phyloP scores from a whole-genome alignment of 176 grass and related monocot genomes.

The Cenchrus americanus region DNA sequence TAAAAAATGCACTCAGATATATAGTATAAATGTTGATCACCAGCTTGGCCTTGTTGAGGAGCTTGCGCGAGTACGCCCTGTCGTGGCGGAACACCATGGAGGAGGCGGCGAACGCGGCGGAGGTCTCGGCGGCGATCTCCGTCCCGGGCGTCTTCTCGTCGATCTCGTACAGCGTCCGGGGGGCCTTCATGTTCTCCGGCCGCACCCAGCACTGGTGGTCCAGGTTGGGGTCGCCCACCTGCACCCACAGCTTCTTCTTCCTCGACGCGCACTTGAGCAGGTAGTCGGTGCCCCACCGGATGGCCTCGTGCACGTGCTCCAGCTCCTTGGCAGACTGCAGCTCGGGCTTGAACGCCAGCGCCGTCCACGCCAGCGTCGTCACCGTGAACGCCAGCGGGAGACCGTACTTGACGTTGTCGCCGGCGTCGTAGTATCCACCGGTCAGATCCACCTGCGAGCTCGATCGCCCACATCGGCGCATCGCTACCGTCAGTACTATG shows the following conservation, averaged over 20 bases:
- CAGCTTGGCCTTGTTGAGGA: conserved; percentile 96
- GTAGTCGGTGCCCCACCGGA: conserved; percentile 90
- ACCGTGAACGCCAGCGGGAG: conserved; percentile 90
- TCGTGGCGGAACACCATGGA: conserved; percentile 69
- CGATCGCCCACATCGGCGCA: neutral
- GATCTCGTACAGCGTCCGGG: conserved; percentile 90
- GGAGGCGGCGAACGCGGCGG: conserved; percentile 82
- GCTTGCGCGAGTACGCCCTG: conserved; percentile 57
- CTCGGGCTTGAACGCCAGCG: conserved; percentile 65
- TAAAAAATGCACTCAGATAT: too few species aligned
- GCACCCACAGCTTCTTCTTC: conserved; percentile 90
- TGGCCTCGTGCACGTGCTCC: conserved; percentile 60
- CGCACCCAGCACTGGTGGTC: conserved; percentile 94
- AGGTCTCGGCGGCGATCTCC: conserved; percentile 91
- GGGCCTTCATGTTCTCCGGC: conserved; percentile 90
- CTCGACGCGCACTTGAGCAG: conserved; percentile 71
- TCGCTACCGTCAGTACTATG: neutral
- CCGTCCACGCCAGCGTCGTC: conserved; percentile 87
- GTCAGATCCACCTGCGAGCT: conserved; percentile 82
- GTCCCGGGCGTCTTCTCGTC: conserved; percentile 65
- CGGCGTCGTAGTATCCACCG: conserved; percentile 95
- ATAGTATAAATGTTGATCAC: conserved; percentile 21
- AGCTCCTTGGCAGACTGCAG: conserved; percentile 64
- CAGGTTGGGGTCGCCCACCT: conserved; percentile 84
- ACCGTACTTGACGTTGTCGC: conserved; percentile 97